A percentile compares a stretch with the other conserved stretches of the same genome.
Evolutionary conservation across 768 basidiomycete genomes (phyloP).

Genomic region (Boletus barrowsii): DNA sequence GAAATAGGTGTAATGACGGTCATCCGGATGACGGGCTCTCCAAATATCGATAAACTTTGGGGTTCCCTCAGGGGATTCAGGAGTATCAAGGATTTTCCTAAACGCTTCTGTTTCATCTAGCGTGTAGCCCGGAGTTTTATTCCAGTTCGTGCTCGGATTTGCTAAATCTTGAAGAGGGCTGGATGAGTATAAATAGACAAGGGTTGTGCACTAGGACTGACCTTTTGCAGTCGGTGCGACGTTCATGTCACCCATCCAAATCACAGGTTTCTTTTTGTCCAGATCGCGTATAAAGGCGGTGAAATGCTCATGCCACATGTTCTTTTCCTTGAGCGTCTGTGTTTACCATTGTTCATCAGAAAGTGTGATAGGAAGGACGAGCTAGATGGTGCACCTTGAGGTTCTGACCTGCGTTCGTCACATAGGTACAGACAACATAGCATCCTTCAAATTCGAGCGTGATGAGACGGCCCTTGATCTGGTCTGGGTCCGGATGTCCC

Average conservation of each 20-base stretch:
- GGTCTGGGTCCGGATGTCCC: conserved; percentile 61
- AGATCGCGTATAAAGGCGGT: conserved; percentile 66
- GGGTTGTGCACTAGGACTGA: conserved; percentile 22
- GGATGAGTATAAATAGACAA: not conserved
- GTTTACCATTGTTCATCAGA: not conserved
- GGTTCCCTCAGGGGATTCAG: conserved; percentile 33
- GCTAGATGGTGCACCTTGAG: conserved; percentile 53
- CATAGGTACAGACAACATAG: conserved; percentile 78
- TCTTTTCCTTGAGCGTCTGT: conserved; percentile 74
- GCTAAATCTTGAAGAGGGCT: conserved; percentile 49
- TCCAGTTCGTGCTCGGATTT: conserved; percentile 76
- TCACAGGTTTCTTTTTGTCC: conserved; percentile 77
- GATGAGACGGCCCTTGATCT: conserved; percentile 73
- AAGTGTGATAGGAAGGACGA: not conserved
- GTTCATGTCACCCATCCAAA: conserved; percentile 88
- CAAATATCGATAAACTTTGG: conserved; percentile 75
- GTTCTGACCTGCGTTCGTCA: conserved; percentile 75
- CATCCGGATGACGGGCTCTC: conserved; percentile 64
- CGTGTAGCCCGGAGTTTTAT: conserved; percentile 85
- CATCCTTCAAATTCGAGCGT: conserved; percentile 74
- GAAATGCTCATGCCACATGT: conserved; percentile 78
- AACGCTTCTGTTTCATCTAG: conserved; percentile 78
- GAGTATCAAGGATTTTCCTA: conserved; percentile 59
- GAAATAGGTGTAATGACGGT: conserved; percentile 82
- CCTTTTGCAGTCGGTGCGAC: conserved; percentile 78